Percentiles rank a stretch among this genome's conserved stretches.
These are phyloP conservation scores for Taphrina populina DNA, from an alignment of 1,139 yeast genomes.

Conservation along the genomic window DNA sequence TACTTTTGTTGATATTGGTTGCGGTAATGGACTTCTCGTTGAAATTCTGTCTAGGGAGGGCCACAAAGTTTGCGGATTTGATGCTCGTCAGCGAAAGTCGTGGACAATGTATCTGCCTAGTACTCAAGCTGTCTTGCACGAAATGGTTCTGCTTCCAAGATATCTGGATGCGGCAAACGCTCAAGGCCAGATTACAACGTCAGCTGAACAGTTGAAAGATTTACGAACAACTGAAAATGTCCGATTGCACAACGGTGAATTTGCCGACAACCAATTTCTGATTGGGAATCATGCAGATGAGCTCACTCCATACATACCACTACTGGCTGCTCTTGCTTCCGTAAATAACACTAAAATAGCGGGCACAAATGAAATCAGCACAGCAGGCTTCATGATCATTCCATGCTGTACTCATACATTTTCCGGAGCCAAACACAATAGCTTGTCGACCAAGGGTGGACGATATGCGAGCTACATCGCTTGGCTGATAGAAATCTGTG, in stretches of 20 bases:
- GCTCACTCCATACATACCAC: constrained; percentile 91
- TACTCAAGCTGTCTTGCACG: constrained; percentile 59
- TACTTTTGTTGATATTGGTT: constrained; percentile 85
- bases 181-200: too few species aligned
- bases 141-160: constrained; percentile 78
- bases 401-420: constrained; percentile 94
- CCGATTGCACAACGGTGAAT: constrained; percentile 53
- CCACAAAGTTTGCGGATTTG: constrained; percentile 77
- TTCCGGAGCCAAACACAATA: constrained; percentile 70
- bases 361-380: constrained; percentile 53
- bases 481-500: constrained; percentile 71
- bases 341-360: neutral
- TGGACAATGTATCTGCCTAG: constrained; percentile 72
- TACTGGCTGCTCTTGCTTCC: constrained; percentile 47
- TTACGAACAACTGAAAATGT: neutral
- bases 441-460: constrained; percentile 55
- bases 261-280: constrained; percentile 68
- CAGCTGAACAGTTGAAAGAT: neutral
- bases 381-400: constrained; percentile 68
- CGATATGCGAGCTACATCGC: constrained; percentile 49
- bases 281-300: constrained; percentile 97
- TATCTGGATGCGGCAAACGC: constrained; percentile 41
- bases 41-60: constrained; percentile 77
- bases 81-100: constrained; percentile 84
- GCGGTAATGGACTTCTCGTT: constrained; percentile 90